Evolutionary conservation across 352 stramenopile genomes (phyloP).

Genomic region (Aphanomyces stellatus): DNA sequence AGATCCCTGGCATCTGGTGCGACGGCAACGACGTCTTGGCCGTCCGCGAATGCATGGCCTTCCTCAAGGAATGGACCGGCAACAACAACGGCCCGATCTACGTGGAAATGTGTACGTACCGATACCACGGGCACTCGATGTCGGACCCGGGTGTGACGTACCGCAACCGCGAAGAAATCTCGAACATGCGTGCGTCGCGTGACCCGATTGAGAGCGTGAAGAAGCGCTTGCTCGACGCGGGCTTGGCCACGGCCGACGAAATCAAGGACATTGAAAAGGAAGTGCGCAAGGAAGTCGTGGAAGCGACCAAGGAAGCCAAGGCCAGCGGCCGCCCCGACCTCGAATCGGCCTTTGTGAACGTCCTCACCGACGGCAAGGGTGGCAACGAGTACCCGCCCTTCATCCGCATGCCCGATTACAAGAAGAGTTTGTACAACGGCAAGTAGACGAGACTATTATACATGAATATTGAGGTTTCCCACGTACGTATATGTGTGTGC

Average conservation of each 20-base stretch:
- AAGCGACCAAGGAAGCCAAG: constrained; percentile 91
- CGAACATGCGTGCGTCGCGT: constrained; percentile 94
- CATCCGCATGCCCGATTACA: constrained; percentile 96
- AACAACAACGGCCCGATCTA: constrained; percentile 98
- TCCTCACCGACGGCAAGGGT: constrained; percentile 88
- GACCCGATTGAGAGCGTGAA: constrained; percentile 99
- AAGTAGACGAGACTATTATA: no score
- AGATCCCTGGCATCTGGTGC: constrained; percentile 98
- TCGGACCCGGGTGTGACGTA: constrained; percentile 99
- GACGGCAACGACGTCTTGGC: constrained; percentile 99
- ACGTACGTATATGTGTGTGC: no score
- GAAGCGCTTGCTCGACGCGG: constrained; percentile 93
- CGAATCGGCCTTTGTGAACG: constrained; percentile 59
- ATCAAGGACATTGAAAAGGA: constrained; percentile 99
- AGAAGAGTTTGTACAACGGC: constrained; percentile 90
- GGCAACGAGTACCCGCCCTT: constrained; percentile 90
- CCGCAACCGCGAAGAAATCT: constrained; percentile 99
- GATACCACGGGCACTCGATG: constrained; percentile 99
- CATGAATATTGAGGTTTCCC: no score
- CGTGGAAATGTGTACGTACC: constrained; percentile 99
- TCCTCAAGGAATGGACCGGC: constrained; percentile 94
- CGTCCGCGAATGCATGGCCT: constrained; percentile 94
- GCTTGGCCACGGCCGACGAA: constrained; percentile 92
- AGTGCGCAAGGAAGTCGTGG: constrained; percentile 96
- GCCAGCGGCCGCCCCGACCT: constrained; percentile 41